Conservation (phyloP, 2,329 filamentous ascomycete genomes). For the Colletotrichum sp. region DNA sequence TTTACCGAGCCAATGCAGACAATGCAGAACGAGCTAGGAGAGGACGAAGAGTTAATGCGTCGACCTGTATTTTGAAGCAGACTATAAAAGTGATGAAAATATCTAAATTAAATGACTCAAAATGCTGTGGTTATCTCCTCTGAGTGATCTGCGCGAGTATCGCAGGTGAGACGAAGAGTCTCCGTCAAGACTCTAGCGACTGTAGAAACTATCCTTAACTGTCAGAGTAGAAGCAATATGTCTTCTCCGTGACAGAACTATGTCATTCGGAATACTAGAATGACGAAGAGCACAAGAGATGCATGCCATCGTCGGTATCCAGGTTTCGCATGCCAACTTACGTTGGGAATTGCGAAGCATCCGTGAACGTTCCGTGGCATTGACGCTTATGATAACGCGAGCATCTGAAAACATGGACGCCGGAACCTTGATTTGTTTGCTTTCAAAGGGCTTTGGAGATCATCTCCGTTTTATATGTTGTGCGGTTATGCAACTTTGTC, state of each 20-base stretch:
- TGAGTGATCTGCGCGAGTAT: not conserved
- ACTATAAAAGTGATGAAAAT: fast-evolving
- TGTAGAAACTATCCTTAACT: not conserved
- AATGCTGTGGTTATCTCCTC: no score
- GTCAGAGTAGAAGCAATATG: not conserved
- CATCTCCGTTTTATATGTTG: not conserved
- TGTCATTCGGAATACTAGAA: not conserved
- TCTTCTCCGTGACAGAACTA: not conserved
- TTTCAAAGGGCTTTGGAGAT: not conserved
- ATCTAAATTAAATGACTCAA: not conserved
- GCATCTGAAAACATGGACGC: not conserved
- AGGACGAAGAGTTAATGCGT: not conserved
- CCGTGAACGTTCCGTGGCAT: not conserved
- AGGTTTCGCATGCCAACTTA: not conserved
- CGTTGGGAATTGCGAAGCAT: not conserved
- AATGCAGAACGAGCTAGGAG: not conserved
- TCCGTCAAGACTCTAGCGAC: not conserved
- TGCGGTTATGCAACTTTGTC: not conserved
- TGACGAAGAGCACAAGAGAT: not conserved
- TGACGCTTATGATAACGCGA: not conserved
- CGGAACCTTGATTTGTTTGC: not conserved
- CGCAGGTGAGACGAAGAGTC: not conserved
- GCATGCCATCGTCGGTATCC: fast-evolving
- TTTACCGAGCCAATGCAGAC: fast-evolving
- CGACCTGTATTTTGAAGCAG: fast-evolving